phyloP scores from a whole-genome alignment of 2,329 filamentous ascomycete genomes.

The Aspergillus carbonarius region DNA sequence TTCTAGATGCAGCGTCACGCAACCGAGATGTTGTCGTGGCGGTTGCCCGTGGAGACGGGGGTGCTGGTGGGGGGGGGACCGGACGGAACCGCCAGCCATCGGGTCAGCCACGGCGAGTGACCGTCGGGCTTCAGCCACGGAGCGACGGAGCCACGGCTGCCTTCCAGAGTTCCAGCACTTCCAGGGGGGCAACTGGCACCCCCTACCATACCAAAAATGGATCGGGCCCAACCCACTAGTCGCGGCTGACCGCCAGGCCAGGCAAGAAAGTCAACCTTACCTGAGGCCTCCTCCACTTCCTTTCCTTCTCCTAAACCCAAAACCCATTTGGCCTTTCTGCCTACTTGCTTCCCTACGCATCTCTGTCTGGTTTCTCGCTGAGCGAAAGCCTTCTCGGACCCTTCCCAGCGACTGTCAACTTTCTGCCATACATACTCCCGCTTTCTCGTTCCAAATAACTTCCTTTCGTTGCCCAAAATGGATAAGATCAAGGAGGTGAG shows the following conservation, averaged over 20 bases:
- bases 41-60: conserved; percentile 43
- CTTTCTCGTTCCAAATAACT: conserved; percentile 18
- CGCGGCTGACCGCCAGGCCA: conserved; percentile 21
- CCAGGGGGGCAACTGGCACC: neutral
- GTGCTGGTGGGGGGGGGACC: too few species aligned
- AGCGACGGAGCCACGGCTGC: neutral
- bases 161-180: too few species aligned
- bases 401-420: conserved; percentile 21
- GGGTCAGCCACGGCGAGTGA: neutral
- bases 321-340: conserved; percentile 19
- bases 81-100: too few species aligned
- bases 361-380: conserved; percentile 33
- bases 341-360: conserved; percentile 13
- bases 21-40: conserved; percentile 25
- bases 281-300: conserved; percentile 20
- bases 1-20: conserved; percentile 22
- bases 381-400: conserved; percentile 33
- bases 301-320: conserved; percentile 14
- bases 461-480: conserved; percentile 55
- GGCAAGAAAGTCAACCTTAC: conserved; percentile 16
- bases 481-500: conserved; percentile 88
- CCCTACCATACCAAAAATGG: conserved; percentile 8
- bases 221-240: conserved; percentile 10
- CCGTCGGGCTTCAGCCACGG: neutral
- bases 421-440: conserved; percentile 26